phyloP scores from a whole-genome alignment of 495 filamentous ascomycete species.

The Aspergillus sparsus region DNA sequence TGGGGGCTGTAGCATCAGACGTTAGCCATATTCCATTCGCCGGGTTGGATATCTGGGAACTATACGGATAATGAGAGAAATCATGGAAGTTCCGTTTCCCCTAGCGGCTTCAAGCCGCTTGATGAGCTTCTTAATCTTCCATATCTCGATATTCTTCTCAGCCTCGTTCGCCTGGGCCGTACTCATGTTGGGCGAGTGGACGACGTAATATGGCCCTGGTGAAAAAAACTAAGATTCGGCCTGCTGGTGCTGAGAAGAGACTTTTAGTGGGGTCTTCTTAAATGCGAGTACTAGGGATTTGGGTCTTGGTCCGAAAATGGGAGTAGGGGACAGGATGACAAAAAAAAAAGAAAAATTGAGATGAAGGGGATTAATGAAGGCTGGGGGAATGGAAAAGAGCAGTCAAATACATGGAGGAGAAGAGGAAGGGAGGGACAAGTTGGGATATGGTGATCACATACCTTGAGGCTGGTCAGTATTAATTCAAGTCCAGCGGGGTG shows the following conservation, averaged over 20 bases:
- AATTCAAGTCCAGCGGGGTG: constrained; percentile 39
- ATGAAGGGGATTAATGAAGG: background rate
- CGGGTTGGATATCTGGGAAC: constrained; percentile 31
- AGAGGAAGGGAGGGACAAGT: background rate
- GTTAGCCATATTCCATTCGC: constrained; percentile 20
- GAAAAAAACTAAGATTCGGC: constrained; percentile 18
- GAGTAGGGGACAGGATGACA: background rate
- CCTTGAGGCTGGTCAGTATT: constrained; percentile 32
- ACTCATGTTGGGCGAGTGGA: constrained; percentile 74
- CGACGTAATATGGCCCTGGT: constrained; percentile 31
- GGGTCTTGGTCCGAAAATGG: background rate
- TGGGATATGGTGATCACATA: constrained; percentile 17
- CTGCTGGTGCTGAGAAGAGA: constrained; percentile 9
- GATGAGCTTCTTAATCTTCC: constrained; percentile 96
- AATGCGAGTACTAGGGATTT: background rate
- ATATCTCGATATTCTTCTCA: constrained; percentile 91
- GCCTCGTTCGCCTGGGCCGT: constrained; percentile 85
- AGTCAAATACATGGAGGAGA: background rate
- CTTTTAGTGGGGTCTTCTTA: background rate
- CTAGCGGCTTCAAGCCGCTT: constrained; percentile 90
- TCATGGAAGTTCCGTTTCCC: constrained; percentile 98
- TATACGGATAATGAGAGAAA: constrained; percentile 96
- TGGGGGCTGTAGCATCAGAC: constrained; percentile 63
- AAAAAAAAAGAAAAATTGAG: background rate
- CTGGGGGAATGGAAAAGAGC: background rate